phyloP scores from a whole-genome alignment of 139 green algal genomes.

The Pseudopediastrum boryanum region DNA sequence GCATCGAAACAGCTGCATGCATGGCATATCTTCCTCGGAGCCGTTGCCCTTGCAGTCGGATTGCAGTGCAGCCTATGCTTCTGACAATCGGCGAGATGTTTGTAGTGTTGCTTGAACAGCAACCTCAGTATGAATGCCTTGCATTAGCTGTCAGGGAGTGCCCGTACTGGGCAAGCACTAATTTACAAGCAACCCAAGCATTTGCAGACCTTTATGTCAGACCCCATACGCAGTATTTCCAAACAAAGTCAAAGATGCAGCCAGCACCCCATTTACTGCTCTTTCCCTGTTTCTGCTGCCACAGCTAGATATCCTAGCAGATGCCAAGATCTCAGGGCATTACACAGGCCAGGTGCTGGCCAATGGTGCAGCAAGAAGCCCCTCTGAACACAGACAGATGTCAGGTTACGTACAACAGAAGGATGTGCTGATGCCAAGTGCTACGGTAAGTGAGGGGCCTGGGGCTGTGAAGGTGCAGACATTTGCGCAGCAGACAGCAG shows the following conservation, averaged over 20 bases:
- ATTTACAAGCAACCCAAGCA: too few relatives aligned
- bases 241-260: too few relatives aligned
- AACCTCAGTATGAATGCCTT: too few relatives aligned
- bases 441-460: slow-evolving; percentile 51
- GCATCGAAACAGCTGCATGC: background rate
- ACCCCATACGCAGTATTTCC: too few relatives aligned
- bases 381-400: slow-evolving; percentile 22
- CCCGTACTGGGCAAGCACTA: too few relatives aligned
- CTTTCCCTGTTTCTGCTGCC: background rate
- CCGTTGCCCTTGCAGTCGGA: background rate
- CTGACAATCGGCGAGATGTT: too few relatives aligned
- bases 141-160: too few relatives aligned
- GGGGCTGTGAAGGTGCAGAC: background rate
- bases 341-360: slow-evolving; percentile 57
- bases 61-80: background rate
- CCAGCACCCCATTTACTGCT: background rate
- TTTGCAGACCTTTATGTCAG: too few relatives aligned
- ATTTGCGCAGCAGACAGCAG: background rate
- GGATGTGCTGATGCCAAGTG: slow-evolving; percentile 65
- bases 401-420: slow-evolving; percentile 72
- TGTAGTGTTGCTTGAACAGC: too few relatives aligned
- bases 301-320: slow-evolving; percentile 72
- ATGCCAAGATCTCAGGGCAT: slow-evolving; percentile 26
- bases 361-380: slow-evolving; percentile 41
- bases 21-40: background rate